Percentiles rank a stretch among this genome's conserved stretches.
phyloP scores from a whole-genome alignment of 371 early-diverging fungal genomes.

The Funneliformis caledonium region DNA sequence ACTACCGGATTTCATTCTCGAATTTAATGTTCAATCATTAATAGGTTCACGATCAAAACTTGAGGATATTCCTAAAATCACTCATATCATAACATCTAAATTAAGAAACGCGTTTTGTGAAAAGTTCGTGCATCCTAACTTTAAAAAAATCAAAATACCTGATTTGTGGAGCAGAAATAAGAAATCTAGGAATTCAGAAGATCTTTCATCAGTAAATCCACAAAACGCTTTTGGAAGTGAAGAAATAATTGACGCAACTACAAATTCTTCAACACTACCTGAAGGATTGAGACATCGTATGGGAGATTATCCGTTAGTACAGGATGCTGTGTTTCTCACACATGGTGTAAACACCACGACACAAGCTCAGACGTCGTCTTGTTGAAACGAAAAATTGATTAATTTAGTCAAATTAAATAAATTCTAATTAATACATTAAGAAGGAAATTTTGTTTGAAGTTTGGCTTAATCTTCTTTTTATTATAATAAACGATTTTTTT shows the following conservation, averaged over 20 bases:
- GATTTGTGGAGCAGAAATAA: constrained; percentile 14
- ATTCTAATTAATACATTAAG: too few relatives aligned
- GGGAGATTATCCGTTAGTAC: neutral
- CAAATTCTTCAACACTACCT: neutral
- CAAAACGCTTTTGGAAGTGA: neutral
- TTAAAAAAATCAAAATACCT: constrained; percentile 18
- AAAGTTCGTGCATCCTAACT: constrained; percentile 65
- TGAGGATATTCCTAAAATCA: constrained; percentile 91
- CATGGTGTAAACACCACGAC: neutral
- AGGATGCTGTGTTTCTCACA: neutral
- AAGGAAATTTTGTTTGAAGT: too few relatives aligned
- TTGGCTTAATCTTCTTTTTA: too few relatives aligned
- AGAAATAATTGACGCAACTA: neutral
- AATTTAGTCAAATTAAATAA: too few relatives aligned
- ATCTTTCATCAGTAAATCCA: neutral
- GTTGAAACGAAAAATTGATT: neutral
- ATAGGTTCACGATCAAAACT: constrained; percentile 93
- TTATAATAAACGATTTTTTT: too few relatives aligned
- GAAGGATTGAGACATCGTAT: neutral
- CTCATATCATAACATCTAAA: constrained; percentile 78
- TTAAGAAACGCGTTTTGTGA: constrained; percentile 73
- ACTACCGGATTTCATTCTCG: constrained; percentile 77
- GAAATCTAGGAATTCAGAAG: neutral
- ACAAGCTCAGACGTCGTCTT: neutral
- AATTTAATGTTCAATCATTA: constrained; percentile 84